Conservation (phyloP, 352 stramenopile genomes). For the Globisporangium barbulae region DNA sequence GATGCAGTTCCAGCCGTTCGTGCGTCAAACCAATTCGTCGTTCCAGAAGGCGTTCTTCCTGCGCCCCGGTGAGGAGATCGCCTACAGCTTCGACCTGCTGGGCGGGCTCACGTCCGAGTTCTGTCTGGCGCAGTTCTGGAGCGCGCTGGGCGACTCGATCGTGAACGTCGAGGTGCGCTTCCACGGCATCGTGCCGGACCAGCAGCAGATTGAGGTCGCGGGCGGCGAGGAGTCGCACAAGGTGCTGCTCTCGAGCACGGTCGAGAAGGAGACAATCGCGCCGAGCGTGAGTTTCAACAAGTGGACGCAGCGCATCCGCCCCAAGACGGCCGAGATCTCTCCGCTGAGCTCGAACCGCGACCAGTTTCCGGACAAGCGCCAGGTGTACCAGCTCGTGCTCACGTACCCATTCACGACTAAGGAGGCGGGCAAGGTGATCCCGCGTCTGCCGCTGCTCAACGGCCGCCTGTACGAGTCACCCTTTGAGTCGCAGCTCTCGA, state of each 20-base stretch:
- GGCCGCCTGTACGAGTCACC: constrained; percentile 91
- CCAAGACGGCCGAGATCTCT: constrained; percentile 69
- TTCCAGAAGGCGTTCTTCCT: constrained; percentile 70
- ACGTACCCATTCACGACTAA: constrained; percentile 90
- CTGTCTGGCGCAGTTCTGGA: constrained; percentile 91
- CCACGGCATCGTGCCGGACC: constrained; percentile 73
- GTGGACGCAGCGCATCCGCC: constrained; percentile 80
- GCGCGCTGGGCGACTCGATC: constrained; percentile 71
- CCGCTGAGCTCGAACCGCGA: constrained; percentile 82
- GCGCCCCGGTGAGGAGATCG: constrained; percentile 55
- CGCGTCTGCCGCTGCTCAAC: constrained; percentile 73
- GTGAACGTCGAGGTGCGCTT: constrained; percentile 85
- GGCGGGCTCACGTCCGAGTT: constrained; percentile 84
- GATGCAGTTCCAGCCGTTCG: constrained; percentile 87
- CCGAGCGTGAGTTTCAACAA: constrained; percentile 78
- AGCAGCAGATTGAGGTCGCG: constrained; percentile 51
- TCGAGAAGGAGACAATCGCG: constrained; percentile 77
- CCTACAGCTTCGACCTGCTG: constrained; percentile 71
- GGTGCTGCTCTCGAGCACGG: constrained; percentile 62
- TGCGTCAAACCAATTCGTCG: constrained; percentile 71
- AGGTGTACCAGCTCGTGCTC: constrained; percentile 88
- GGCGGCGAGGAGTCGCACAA: constrained; percentile 73
- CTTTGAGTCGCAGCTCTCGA: constrained; percentile 91
- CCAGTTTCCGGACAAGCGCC: constrained; percentile 75
- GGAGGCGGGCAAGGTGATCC: constrained; percentile 81